These are phyloP conservation scores for Mallotus nudiflorus DNA, from an alignment of 345 rosid genomes.

Conservation along the genomic window DNA sequence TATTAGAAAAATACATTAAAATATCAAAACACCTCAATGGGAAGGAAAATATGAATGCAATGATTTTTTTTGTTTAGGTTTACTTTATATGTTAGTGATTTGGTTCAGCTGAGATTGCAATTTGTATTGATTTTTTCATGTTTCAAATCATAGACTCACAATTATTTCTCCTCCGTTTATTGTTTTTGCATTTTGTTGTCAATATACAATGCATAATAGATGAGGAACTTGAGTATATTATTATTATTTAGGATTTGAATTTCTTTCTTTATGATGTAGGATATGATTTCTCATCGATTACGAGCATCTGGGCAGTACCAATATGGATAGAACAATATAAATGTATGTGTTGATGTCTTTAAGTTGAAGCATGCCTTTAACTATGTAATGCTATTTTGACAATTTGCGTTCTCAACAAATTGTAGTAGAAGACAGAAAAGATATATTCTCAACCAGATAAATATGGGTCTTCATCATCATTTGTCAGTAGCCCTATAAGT, in stretches of 20 bases:
- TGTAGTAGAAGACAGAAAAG: slow-evolving; percentile 67
- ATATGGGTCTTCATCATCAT: slow-evolving; percentile 94
- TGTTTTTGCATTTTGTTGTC: neutral
- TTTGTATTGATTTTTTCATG: neutral
- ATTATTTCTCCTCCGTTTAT: neutral
- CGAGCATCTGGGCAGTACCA: neutral
- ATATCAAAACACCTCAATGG: too few relatives aligned
- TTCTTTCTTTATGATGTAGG: neutral
- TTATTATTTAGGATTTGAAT: neutral
- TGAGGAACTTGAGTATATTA: neutral
- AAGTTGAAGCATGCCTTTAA: slow-evolving; percentile 8
- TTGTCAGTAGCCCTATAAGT: slow-evolving; percentile 95
- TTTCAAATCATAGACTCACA: neutral
- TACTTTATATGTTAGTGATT: too few relatives aligned
- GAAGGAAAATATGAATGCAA: neutral
- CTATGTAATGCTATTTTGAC: slow-evolving; percentile 15
- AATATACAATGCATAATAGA: neutral
- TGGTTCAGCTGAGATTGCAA: neutral
- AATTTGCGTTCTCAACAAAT: slow-evolving; percentile 26
- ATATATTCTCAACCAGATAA: slow-evolving; percentile 93
- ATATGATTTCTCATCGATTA: neutral
- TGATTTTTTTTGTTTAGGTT: neutral
- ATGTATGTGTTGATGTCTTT: neutral
- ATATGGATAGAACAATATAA: slow-evolving; percentile 4
- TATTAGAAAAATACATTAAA: too few relatives aligned